Conservation (phyloP, 169 alveolate genomes). For the Babesia bovis region DNA sequence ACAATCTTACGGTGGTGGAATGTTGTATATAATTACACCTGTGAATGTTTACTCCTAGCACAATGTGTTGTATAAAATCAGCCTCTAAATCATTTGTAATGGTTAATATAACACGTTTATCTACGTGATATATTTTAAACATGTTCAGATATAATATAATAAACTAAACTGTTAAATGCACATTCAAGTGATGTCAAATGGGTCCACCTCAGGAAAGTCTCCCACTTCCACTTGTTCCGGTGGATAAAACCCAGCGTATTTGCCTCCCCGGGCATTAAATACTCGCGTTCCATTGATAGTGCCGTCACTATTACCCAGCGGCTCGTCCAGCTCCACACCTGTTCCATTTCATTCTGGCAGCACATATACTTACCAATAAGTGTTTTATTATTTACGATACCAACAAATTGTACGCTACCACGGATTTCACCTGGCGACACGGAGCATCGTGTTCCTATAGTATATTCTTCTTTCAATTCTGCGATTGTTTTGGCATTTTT, state of each 20-base stretch:
- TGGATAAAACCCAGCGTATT: slow-evolving; percentile 81
- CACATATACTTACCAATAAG: slow-evolving; percentile 13
- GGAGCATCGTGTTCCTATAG: slow-evolving; percentile 59
- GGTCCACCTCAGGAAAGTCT: slow-evolving; percentile 86
- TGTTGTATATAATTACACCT: too few species aligned
- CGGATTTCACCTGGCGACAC: slow-evolving; percentile 59
- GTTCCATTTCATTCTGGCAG: slow-evolving; percentile 12
- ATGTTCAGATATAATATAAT: too few species aligned
- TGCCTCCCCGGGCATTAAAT: slow-evolving; percentile 78
- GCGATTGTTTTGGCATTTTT: background rate
- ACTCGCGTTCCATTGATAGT: slow-evolving; percentile 66
- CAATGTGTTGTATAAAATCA: too few species aligned
- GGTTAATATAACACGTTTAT: too few species aligned
- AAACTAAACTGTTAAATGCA: too few species aligned
- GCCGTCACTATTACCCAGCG: slow-evolving; percentile 88
- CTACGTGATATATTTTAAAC: too few species aligned
- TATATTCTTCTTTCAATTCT: slow-evolving; percentile 36
- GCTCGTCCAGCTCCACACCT: slow-evolving; percentile 89
- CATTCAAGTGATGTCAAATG: slow-evolving; percentile 71
- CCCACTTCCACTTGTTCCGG: slow-evolving; percentile 83
- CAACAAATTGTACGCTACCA: slow-evolving; percentile 62
- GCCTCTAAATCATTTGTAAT: too few species aligned
- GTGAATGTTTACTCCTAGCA: too few species aligned
- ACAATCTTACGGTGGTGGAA: too few species aligned
- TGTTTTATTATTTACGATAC: slow-evolving; percentile 46